Conservation (phyloP, 73 alveolate species). For the Tetrahymena elliotti region DNA sequence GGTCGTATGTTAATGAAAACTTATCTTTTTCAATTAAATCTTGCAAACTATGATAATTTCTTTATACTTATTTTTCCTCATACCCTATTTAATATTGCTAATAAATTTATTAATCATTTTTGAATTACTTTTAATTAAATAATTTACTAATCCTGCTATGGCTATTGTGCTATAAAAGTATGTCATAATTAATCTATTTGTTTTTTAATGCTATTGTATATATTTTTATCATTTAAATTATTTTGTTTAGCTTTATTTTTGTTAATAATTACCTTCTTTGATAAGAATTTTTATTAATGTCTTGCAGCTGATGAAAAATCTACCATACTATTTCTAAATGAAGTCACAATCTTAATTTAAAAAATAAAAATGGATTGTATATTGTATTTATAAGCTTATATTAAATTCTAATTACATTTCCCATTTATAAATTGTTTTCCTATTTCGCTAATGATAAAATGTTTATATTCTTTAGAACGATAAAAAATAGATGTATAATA, state of each 20-base stretch:
- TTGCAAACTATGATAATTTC: neutral
- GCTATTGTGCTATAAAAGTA: neutral
- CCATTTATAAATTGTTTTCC: neutral
- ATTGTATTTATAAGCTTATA: neutral
- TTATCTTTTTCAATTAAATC: neutral
- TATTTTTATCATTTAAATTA: neutral
- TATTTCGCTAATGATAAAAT: neutral
- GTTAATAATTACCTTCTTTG: neutral
- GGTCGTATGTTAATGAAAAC: neutral
- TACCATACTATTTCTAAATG: neutral
- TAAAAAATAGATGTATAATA: neutral
- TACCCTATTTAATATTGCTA: neutral
- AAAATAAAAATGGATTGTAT: neutral
- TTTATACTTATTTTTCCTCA: neutral
- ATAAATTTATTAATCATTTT: neutral
- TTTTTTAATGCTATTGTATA: neutral
- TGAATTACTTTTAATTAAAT: neutral
- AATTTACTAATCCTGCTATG: neutral
- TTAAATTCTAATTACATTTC: neutral
- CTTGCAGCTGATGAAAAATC: neutral
- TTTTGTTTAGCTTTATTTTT: neutral
- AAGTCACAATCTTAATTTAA: neutral
- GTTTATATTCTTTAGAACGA: neutral
- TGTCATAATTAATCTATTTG: neutral
- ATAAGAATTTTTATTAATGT: neutral